Evolutionary conservation across 2,329 filamentous ascomycete genomes (phyloP).

Genomic region (Fusarium sp.): DNA sequence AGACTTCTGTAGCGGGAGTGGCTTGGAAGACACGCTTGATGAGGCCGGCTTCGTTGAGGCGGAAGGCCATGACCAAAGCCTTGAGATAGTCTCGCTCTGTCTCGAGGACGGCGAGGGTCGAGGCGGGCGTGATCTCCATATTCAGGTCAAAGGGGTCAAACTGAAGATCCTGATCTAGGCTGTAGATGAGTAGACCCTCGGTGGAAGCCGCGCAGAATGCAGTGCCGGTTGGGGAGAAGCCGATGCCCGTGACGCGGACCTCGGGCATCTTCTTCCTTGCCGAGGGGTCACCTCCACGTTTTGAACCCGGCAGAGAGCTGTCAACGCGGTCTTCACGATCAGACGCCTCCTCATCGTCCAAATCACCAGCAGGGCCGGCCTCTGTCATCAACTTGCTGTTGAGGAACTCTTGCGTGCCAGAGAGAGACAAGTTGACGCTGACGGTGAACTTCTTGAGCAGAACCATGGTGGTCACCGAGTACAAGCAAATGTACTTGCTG

Average conservation of each 20-base stretch:
- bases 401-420: slow-evolving; percentile 95
- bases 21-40: slow-evolving; percentile 88
- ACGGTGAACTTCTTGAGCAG: slow-evolving; percentile 96
- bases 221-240: slow-evolving; percentile 88
- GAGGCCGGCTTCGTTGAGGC: slow-evolving; percentile 86
- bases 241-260: slow-evolving; percentile 84
- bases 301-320: slow-evolving; percentile 82
- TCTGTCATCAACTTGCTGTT: slow-evolving; percentile 94
- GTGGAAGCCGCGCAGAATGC: slow-evolving; percentile 96
- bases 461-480: slow-evolving; percentile 92
- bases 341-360: slow-evolving; percentile 89
- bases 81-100: slow-evolving; percentile 84
- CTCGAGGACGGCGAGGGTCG: slow-evolving; percentile 76
- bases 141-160: slow-evolving; percentile 98
- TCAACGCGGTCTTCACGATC: slow-evolving; percentile 89
- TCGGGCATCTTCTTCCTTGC: slow-evolving; percentile 80
- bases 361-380: slow-evolving; percentile 83
- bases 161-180: slow-evolving; percentile 81
- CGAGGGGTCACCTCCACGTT: slow-evolving; percentile 84
- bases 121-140: slow-evolving; percentile 90
- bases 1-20: slow-evolving; percentile 79
- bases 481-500: slow-evolving; percentile 98
- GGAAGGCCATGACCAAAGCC: slow-evolving; percentile 96
- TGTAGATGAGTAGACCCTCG: slow-evolving; percentile 94
- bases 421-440: slow-evolving; percentile 92